A percentile compares a stretch with the other conserved stretches of the same genome.
Conservation (phyloP, 108 stramenopile species). For the Fragilariopsis cylindrus region DNA sequence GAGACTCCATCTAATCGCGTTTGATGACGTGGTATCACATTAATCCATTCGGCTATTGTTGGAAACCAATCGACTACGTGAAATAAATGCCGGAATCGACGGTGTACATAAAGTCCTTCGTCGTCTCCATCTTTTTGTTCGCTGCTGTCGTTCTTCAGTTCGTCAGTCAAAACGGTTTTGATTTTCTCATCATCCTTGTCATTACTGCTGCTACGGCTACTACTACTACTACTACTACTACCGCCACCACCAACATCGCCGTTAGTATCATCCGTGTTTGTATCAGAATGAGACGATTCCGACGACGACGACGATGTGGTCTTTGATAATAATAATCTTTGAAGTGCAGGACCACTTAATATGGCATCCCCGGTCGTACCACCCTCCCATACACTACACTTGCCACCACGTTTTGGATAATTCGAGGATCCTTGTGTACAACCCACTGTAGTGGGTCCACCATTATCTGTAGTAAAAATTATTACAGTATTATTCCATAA, state of each 20-base stretch:
- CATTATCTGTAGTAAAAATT: constrained; percentile 65
- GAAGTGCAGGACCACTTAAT: constrained; percentile 34
- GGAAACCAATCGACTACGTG: constrained; percentile 56
- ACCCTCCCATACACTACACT: constrained; percentile 59
- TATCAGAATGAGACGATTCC: too few relatives aligned
- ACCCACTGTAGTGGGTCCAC: constrained; percentile 37
- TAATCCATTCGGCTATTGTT: constrained; percentile 28
- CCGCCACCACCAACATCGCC: too few relatives aligned
- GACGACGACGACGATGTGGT: background rate
- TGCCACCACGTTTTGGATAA: constrained; percentile 53
- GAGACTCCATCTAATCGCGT: constrained; percentile 35
- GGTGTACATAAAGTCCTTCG: background rate
- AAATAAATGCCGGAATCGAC: constrained; percentile 27
- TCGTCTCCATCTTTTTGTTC: background rate
- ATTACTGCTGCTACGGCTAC: background rate
- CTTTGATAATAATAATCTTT: background rate
- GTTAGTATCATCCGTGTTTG: too few relatives aligned
- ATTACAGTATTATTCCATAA: constrained; percentile 49
- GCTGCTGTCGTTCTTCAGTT: background rate
- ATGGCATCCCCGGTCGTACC: constrained; percentile 51
- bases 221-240: too few relatives aligned
- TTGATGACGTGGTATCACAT: constrained; percentile 17
- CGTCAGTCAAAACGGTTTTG: background rate
- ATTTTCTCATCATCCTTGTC: background rate
- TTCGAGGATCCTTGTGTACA: constrained; percentile 42